Evolutionary conservation across 371 early-diverging fungal species (phyloP).

Genomic region (Haplosporangium sp.): DNA sequence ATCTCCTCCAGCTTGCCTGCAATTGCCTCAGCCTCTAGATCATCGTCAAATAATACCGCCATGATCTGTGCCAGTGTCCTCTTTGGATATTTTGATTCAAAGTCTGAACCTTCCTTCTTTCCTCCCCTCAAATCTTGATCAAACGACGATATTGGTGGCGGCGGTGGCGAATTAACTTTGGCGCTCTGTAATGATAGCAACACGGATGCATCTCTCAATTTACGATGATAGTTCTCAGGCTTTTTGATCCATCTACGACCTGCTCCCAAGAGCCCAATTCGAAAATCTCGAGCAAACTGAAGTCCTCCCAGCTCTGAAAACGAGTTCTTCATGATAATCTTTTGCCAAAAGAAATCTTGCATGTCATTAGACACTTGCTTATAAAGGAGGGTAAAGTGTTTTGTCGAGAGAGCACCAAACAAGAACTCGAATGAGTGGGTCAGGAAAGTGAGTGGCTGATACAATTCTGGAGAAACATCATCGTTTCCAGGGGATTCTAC

Average conservation of each 20-base stretch:
- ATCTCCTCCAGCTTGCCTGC: conserved; percentile 53
- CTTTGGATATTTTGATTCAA: conserved; percentile 4
- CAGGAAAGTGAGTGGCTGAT: conserved; percentile 66
- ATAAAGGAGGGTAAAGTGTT: conserved; percentile 61
- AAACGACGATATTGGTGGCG: conserved; percentile 18
- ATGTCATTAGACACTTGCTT: conserved; percentile 63
- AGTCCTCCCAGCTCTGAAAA: conserved; percentile 66
- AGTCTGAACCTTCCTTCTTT: not conserved
- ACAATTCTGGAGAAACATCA: conserved; percentile 73
- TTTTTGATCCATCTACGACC: conserved; percentile 64
- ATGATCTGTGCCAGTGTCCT: conserved; percentile 58
- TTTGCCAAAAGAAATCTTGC: conserved; percentile 73
- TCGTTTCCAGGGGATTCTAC: conserved; percentile 34
- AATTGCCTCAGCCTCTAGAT: conserved; percentile 26
- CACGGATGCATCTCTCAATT: conserved; percentile 59
- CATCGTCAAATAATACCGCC: conserved; percentile 58
- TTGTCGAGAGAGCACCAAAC: conserved; percentile 58
- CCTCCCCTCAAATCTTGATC: conserved; percentile 11
- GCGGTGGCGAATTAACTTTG: conserved; percentile 29
- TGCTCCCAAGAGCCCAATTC: conserved; percentile 67
- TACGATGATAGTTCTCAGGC: conserved; percentile 67
- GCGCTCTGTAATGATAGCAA: conserved; percentile 59
- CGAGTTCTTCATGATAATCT: conserved; percentile 67
- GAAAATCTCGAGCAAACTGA: conserved; percentile 69
- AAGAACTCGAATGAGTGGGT: conserved; percentile 63